A percentile compares a stretch with the other conserved stretches of the same genome.
Evolutionary conservation across 305 asterid species (phyloP).

Genomic region (Fraxinus floribunda): DNA sequence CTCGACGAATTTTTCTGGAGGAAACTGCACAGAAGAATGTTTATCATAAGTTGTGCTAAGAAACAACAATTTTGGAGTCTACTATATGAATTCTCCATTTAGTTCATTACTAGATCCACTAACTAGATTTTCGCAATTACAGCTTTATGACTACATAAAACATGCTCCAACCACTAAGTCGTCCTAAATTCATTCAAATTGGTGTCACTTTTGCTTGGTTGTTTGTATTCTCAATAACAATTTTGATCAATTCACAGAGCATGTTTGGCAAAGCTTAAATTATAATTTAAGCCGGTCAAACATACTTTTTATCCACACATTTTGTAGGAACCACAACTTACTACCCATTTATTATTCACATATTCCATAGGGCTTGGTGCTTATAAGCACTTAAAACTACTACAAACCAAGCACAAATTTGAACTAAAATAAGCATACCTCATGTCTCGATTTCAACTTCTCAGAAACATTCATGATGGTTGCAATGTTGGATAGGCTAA

Average conservation of each 20-base stretch:
- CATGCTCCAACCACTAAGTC: not conserved
- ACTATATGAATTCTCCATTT: not conserved
- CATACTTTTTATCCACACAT: not conserved
- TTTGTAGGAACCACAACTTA: not conserved
- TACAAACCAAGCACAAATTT: not conserved
- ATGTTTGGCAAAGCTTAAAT: not conserved
- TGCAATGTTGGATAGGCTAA: slow-evolving; percentile 79
- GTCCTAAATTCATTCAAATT: not conserved
- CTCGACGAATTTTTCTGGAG: slow-evolving; percentile 82
- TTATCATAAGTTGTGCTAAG: not conserved
- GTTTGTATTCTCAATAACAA: not conserved
- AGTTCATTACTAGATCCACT: not conserved
- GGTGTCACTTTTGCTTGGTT: not conserved
- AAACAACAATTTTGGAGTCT: not conserved
- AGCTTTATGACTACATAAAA: not conserved
- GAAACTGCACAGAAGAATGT: slow-evolving; percentile 44
- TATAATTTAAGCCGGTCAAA: not conserved
- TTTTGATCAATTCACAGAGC: not conserved
- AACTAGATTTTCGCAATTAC: not conserved
- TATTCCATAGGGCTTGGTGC: not conserved
- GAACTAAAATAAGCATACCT: slow-evolving; percentile 44
- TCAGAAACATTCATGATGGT: slow-evolving; percentile 66
- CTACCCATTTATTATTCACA: not conserved
- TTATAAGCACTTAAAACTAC: not conserved
- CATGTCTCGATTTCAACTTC: slow-evolving; percentile 83